Base-by-base conservation (phyloP, 2,329 filamentous ascomycete genomes). In the Scytalidium sp. region DNA sequence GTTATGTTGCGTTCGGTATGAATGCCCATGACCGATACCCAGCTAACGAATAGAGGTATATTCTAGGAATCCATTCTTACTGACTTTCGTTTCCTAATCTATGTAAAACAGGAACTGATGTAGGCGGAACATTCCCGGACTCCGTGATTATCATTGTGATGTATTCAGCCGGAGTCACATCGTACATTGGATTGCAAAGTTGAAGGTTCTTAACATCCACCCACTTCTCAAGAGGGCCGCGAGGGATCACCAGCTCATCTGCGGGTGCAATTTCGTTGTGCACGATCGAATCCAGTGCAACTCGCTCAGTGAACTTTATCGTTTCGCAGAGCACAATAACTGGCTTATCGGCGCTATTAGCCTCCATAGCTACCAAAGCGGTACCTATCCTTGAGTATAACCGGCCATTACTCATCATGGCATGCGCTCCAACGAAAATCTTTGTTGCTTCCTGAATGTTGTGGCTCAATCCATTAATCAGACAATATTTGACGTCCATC, bases 391-490 rank as follows among this genome's bases (percentile, higher is more conserved):
- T 84, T 3, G 88, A 93, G 69, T 95, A 96, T 60, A 99, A 79
- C 27, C 89, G 82, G 7, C 94, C 94, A 68, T 97, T 97, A 59
- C 89, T 92, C 72, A 96, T 94, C 84, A 99, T 94, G 36, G 90
- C 89, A 66, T 97, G 92, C 3, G 92, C 91, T 11, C 91, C 92
- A 1, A 99, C 76, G 46, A 97, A 81, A 9, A 94, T 84, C 46
- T 67, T 67, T 20, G 64, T 65, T 1, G 81, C 83, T 29, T 83
- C 76, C 55, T 84, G 81, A 46, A 96, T 80, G 41, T 87, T 85
- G 57, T 88, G 84, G 45, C 84, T 83, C 49, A 96, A 76, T 13
- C 85, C 90, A 52, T 89, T 87, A 36, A 95, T 84, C 7, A 93
- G 83, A 25, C 84, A 83, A 72, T 97, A 99, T 50, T 86, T 82